phyloP scores from a whole-genome alignment of 164 flowering plant genomes.

The Aristolochia fimbriata region DNA sequence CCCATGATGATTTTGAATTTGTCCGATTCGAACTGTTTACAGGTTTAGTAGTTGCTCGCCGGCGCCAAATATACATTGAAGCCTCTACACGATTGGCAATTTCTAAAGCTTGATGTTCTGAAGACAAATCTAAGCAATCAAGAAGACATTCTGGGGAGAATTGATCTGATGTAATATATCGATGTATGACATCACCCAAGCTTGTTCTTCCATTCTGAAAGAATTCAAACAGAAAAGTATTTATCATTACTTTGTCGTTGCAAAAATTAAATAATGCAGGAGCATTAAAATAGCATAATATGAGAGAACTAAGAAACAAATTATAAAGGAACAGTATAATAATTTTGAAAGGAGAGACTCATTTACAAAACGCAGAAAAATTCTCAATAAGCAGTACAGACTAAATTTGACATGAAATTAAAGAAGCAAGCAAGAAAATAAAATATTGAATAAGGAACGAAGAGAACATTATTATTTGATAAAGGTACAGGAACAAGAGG shows the following conservation, averaged over 20 bases:
- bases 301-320: neutral
- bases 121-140: slow-evolving; percentile 80
- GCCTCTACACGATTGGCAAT: slow-evolving; percentile 92
- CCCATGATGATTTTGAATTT: slow-evolving; percentile 76
- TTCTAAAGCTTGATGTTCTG: slow-evolving; percentile 81
- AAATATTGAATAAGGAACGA: no score
- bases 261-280: neutral
- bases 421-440: no score
- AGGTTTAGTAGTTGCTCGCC: slow-evolving; percentile 41
- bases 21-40: slow-evolving; percentile 31
- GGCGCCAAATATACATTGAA: slow-evolving; percentile 72
- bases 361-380: neutral
- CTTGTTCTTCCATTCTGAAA: slow-evolving; percentile 81
- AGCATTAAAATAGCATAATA: neutral
- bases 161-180: slow-evolving; percentile 85
- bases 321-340: neutral
- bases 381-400: no score
- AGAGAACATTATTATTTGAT: no score
- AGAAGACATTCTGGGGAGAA: slow-evolving; percentile 90
- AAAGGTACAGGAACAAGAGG: neutral
- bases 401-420: no score
- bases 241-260: neutral
- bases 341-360: neutral
- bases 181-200: slow-evolving; percentile 78
- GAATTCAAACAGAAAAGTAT: neutral